Conservation (phyloP, 768 basidiomycete species). For the Amanita inopinata region DNA sequence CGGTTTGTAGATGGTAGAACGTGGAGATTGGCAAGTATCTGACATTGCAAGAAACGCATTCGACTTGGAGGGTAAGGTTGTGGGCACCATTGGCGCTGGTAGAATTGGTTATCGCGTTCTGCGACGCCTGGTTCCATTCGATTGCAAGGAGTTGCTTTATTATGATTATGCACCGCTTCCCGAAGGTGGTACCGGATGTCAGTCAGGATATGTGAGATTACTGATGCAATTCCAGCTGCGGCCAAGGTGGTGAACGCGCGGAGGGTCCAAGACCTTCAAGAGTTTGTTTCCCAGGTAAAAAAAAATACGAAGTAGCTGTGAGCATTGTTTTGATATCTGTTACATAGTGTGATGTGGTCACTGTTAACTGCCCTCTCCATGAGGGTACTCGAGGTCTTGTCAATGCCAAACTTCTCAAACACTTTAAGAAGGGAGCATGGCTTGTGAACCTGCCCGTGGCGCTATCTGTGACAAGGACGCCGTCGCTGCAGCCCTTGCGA, state of each 20-base stretch:
- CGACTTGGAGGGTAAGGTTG: slow-evolving; percentile 85
- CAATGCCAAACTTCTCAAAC: slow-evolving; percentile 71
- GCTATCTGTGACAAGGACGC: slow-evolving; percentile 84
- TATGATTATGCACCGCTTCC: slow-evolving; percentile 78
- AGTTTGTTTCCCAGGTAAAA: slow-evolving; percentile 35
- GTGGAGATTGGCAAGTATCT: slow-evolving; percentile 83
- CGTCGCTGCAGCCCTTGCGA: slow-evolving; percentile 65
- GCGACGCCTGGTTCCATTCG: slow-evolving; percentile 71
- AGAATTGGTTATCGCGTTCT: slow-evolving; percentile 83
- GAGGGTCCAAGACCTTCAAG: slow-evolving; percentile 69
- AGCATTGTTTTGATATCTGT: background rate
- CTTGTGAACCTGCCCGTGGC: slow-evolving; percentile 88
- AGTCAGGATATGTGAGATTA: background rate
- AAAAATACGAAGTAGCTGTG: background rate
- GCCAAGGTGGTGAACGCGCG: slow-evolving; percentile 58
- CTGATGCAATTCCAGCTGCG: slow-evolving; percentile 32
- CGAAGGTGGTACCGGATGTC: slow-evolving; percentile 29
- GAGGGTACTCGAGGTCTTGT: slow-evolving; percentile 75
- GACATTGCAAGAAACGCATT: slow-evolving; percentile 74
- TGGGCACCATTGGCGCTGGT: slow-evolving; percentile 80
- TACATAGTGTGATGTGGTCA: slow-evolving; percentile 62
- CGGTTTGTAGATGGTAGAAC: slow-evolving; percentile 58
- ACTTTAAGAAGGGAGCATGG: slow-evolving; percentile 91
- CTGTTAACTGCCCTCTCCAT: slow-evolving; percentile 85
- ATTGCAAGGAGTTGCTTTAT: slow-evolving; percentile 86